Evolutionary conservation across 1,139 yeast species (phyloP).

Genomic region (Lodderomyces oxycetoniae): DNA sequence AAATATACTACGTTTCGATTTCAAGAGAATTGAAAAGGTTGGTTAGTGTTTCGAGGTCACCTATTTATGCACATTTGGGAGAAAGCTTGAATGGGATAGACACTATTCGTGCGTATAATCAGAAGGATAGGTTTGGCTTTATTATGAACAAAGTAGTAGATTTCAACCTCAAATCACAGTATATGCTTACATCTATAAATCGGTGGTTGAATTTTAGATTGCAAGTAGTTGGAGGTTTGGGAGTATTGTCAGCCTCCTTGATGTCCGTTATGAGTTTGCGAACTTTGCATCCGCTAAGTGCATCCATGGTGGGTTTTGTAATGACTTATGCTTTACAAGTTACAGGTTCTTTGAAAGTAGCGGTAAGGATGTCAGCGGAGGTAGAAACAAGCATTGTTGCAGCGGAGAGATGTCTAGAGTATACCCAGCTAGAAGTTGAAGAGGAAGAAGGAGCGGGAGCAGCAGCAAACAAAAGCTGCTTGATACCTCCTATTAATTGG

Average conservation of each 20-base stretch:
- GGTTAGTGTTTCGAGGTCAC: conserved; percentile 37
- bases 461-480: neutral
- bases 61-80: conserved; percentile 61
- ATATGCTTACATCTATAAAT: conserved; percentile 39
- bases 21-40: conserved; percentile 32
- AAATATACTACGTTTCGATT: conserved; percentile 27
- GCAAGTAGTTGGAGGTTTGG: conserved; percentile 26
- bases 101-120: conserved; percentile 55
- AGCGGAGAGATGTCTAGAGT: conserved; percentile 31
- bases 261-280: conserved; percentile 20
- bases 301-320: conserved; percentile 34
- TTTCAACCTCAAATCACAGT: conserved; percentile 56
- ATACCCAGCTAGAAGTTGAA: conserved; percentile 22
- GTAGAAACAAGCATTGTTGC: conserved; percentile 29
- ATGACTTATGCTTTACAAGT: conserved; percentile 31
- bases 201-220: conserved; percentile 35
- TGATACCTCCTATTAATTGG: conserved; percentile 23
- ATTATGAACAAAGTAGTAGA: conserved; percentile 59
- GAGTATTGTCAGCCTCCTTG: conserved; percentile 24
- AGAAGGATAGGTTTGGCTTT: conserved; percentile 47
- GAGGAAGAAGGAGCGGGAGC: conserved; percentile 23
- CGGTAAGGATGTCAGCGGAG: conserved; percentile 30
- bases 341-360: conserved; percentile 23
- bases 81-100: conserved; percentile 59
- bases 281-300: conserved; percentile 19